phyloP scores from a whole-genome alignment of 495 filamentous ascomycete genomes.

The Podospora tetraspora region DNA sequence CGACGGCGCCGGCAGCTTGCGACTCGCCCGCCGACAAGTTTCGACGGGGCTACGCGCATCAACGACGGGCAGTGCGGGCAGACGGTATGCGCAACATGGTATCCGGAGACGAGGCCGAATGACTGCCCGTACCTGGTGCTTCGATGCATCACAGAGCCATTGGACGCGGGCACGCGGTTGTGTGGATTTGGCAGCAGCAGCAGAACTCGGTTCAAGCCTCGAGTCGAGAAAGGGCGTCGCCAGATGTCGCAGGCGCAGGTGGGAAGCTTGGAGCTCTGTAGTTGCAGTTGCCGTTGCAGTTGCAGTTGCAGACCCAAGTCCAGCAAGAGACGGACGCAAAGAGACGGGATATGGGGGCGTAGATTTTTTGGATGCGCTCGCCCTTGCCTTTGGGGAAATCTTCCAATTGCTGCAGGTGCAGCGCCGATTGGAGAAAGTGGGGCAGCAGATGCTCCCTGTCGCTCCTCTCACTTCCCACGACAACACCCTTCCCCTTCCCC shows the following conservation, averaged over 20 bases:
- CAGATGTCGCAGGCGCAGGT: not conserved
- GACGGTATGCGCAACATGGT: slow-evolving; percentile 31
- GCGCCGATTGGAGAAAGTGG: slow-evolving; percentile 18
- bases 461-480: not conserved
- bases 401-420: not conserved
- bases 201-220: not conserved
- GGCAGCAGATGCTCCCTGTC: slow-evolving; percentile 2
- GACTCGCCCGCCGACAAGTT: slow-evolving; percentile 22
- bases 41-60: slow-evolving; percentile 27
- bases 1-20: slow-evolving; percentile 16
- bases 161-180: slow-evolving; percentile 12
- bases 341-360: slow-evolving; percentile 4
- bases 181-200: not conserved
- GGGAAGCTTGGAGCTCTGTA: slow-evolving; percentile 1
- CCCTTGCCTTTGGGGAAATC: slow-evolving; percentile 11
- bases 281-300: not conserved
- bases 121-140: slow-evolving; percentile 16
- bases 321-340: not conserved
- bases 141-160: slow-evolving; percentile 36
- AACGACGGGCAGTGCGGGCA: slow-evolving; percentile 21
- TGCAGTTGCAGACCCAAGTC: not conserved
- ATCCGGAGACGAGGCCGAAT: slow-evolving; percentile 9
- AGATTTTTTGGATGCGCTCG: slow-evolving; percentile 12
- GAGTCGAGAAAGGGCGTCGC: not conserved
- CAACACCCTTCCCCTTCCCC: not conserved